These are phyloP conservation scores for Ogataea paradorogensis DNA, from an alignment of 805 yeast genomes.

Conservation along the genomic window DNA sequence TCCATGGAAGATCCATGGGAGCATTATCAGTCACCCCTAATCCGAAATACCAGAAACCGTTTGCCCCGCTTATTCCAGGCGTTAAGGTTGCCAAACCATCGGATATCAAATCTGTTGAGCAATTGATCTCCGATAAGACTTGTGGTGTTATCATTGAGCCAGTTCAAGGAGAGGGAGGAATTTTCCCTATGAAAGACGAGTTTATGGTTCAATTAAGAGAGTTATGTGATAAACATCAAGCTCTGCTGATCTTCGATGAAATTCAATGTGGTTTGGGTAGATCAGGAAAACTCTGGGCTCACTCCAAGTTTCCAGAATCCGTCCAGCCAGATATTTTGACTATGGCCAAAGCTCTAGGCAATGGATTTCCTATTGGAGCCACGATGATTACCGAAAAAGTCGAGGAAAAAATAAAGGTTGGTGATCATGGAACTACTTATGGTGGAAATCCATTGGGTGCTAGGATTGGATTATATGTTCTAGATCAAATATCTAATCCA, in stretches of 20 bases:
- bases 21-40: slow-evolving; percentile 90
- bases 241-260: slow-evolving; percentile 85
- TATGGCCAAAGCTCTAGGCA: slow-evolving; percentile 94
- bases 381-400: slow-evolving; percentile 81
- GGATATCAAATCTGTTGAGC: slow-evolving; percentile 57
- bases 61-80: slow-evolving; percentile 89
- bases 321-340: slow-evolving; percentile 95
- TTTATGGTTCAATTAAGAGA: slow-evolving; percentile 65
- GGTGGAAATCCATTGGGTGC: slow-evolving; percentile 96
- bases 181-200: slow-evolving; percentile 60
- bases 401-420: slow-evolving; percentile 70
- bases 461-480: slow-evolving; percentile 73
- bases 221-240: slow-evolving; percentile 66
- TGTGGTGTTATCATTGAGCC: slow-evolving; percentile 97
- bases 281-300: slow-evolving; percentile 93
- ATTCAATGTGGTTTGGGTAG: slow-evolving; percentile 97
- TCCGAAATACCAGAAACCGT: slow-evolving; percentile 89
- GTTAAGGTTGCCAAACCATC: slow-evolving; percentile 64
- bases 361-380: slow-evolving; percentile 96
- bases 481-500: slow-evolving; percentile 60
- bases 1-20: slow-evolving; percentile 96
- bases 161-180: slow-evolving; percentile 98
- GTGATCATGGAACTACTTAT: slow-evolving; percentile 97
- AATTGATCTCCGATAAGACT: slow-evolving; percentile 56
- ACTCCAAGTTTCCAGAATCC: slow-evolving; percentile 63